These are phyloP conservation scores for Lathyrus aphaca DNA, from an alignment of 306 rosid genomes.

Conservation along the genomic window DNA sequence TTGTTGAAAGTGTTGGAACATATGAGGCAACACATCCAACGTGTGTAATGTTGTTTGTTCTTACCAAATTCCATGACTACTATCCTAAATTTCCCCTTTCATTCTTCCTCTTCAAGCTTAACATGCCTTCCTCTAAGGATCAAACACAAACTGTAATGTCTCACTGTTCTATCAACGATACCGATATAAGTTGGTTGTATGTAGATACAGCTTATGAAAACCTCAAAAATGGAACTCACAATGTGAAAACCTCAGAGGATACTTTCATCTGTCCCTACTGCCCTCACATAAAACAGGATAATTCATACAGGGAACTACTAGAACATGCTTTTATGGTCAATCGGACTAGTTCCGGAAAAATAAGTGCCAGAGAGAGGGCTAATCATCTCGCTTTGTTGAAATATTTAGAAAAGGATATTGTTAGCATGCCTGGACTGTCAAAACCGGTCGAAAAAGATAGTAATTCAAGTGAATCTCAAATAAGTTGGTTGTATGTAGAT, in stretches of 20 bases:
- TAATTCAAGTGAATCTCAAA: conserved; percentile 59
- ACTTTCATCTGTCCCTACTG: conserved; percentile 85
- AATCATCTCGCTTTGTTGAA: conserved; percentile 79
- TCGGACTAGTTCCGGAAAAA: conserved; percentile 78
- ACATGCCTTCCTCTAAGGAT: neutral
- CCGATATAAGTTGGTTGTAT: conserved; percentile 63
- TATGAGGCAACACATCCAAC: too few relatives aligned
- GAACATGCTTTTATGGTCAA: conserved; percentile 95
- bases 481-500: conserved; percentile 58
- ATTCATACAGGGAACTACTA: conserved; percentile 68
- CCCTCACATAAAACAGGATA: conserved; percentile 62
- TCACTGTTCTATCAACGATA: conserved; percentile 54
- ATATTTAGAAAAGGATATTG: conserved; percentile 75
- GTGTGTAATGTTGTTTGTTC: neutral
- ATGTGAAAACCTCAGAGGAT: conserved; percentile 59
- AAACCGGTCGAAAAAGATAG: conserved; percentile 54
- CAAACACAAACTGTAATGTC: conserved; percentile 24
- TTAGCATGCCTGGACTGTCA: conserved; percentile 48
- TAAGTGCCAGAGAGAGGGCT: conserved; percentile 74
- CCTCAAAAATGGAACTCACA: conserved; percentile 64
- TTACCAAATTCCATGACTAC: neutral
- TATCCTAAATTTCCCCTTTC: neutral
- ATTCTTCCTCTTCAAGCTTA: neutral
- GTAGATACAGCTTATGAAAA: conserved; percentile 63
- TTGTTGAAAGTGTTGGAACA: too few relatives aligned